phyloP scores from a whole-genome alignment of 768 basidiomycete genomes.

The Rhizopogon vulgaris region DNA sequence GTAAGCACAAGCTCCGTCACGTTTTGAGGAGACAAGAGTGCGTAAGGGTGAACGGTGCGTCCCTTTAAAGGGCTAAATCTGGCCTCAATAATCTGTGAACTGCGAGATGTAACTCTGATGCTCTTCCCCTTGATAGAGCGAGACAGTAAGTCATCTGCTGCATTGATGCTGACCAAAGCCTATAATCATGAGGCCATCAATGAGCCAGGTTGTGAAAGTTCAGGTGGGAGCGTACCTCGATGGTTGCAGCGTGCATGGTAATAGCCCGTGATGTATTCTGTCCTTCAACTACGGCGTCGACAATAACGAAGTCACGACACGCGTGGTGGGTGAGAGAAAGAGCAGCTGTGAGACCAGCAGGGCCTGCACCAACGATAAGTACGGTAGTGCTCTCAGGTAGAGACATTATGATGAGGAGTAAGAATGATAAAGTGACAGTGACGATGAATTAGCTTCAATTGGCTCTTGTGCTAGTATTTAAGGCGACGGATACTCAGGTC shows the following conservation, averaged over 20 bases:
- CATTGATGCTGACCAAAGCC: constrained; percentile 35
- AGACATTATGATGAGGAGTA: not conserved
- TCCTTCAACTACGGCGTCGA: constrained; percentile 27
- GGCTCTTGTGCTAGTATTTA: not conserved
- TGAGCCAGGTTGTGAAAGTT: not conserved
- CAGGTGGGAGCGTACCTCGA: constrained; percentile 30
- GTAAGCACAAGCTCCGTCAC: constrained; percentile 36
- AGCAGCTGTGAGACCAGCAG: constrained; percentile 40
- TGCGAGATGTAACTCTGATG: constrained; percentile 27
- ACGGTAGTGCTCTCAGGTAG: constrained; percentile 25
- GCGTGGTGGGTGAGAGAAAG: constrained; percentile 35
- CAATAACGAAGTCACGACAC: constrained; percentile 24
- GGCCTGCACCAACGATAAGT: constrained; percentile 49
- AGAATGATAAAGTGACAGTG: not conserved
- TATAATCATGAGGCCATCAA: constrained; percentile 21
- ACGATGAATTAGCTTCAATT: not conserved
- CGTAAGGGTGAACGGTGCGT: constrained; percentile 39
- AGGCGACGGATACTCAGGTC: not conserved
- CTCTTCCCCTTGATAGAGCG: constrained; percentile 19
- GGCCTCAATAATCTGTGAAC: constrained; percentile 19
- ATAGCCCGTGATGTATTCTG: constrained; percentile 34
- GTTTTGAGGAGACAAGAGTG: constrained; percentile 39
- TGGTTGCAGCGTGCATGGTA: constrained; percentile 39
- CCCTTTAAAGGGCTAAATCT: constrained; percentile 29
- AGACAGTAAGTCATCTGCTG: constrained; percentile 28